phyloP scores from a whole-genome alignment of 2,329 filamentous ascomycete genomes.

The Nigrospora sphaerica region DNA sequence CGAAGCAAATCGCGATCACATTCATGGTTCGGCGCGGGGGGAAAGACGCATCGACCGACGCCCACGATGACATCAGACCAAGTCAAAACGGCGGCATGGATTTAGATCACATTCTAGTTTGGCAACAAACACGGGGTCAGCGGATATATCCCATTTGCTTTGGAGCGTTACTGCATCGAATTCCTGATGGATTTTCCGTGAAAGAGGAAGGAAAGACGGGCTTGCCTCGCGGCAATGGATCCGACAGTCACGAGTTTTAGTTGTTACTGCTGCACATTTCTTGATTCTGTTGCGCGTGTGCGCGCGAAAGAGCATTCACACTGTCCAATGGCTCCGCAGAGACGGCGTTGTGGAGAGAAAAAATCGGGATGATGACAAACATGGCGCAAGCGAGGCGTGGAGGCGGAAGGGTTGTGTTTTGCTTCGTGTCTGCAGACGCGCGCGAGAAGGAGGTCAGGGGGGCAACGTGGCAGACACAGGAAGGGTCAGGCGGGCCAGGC shows the following conservation, averaged over 20 bases:
- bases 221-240: constrained; percentile 1
- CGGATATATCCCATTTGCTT: constrained; percentile 15
- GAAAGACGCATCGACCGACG: too few species aligned
- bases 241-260: neutral
- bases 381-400: neutral
- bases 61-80: neutral
- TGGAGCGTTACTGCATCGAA: constrained; percentile 1
- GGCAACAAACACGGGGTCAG: constrained; percentile 18
- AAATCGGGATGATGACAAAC: neutral
- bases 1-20: neutral
- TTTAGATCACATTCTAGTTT: constrained; percentile 18
- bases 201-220: neutral
- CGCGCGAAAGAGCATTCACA: neutral
- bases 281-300: neutral
- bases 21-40: neutral
- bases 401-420: too few species aligned
- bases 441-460: too few species aligned
- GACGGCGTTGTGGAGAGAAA: neutral
- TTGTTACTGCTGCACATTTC: neutral
- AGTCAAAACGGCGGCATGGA: constrained; percentile 6
- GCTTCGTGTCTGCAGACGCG: too few species aligned
- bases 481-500: too few species aligned
- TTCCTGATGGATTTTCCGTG: neutral
- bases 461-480: too few species aligned
- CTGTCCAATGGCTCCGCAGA: neutral